phyloP scores from a whole-genome alignment of 768 basidiomycete species.

The Lanmaoa pseudosensibilis region DNA sequence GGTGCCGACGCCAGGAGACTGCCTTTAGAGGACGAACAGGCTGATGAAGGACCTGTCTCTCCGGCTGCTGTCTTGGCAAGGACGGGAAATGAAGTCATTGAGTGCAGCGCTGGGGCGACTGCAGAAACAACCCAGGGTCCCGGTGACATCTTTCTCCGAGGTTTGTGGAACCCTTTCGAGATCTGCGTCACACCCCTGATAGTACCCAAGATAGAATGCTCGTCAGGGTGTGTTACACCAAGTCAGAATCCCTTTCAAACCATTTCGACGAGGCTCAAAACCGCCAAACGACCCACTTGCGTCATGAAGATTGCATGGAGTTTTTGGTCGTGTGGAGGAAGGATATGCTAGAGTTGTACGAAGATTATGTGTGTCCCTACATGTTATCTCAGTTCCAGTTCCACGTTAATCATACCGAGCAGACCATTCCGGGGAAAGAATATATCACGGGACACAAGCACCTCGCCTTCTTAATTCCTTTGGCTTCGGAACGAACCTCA shows the following conservation, averaged over 20 bases:
- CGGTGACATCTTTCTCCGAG: slow-evolving; percentile 71
- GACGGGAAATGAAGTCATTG: slow-evolving; percentile 51
- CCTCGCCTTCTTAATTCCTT: slow-evolving; percentile 76
- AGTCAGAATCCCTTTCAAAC: slow-evolving; percentile 46
- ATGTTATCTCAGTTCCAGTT: not conserved
- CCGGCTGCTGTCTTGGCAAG: slow-evolving; percentile 69
- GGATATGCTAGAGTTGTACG: slow-evolving; percentile 77
- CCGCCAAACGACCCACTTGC: slow-evolving; percentile 59
- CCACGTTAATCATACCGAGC: slow-evolving; percentile 9
- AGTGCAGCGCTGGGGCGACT: slow-evolving; percentile 65
- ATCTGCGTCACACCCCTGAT: slow-evolving; percentile 13
- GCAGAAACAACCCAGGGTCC: slow-evolving; percentile 29
- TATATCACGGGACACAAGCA: slow-evolving; percentile 70
- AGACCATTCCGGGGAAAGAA: slow-evolving; percentile 69
- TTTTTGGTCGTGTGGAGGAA: slow-evolving; percentile 85
- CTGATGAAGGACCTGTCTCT: slow-evolving; percentile 43
- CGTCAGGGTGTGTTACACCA: slow-evolving; percentile 69
- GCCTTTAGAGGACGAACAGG: slow-evolving; percentile 3
- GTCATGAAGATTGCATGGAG: slow-evolving; percentile 72
- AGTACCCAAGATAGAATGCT: slow-evolving; percentile 79
- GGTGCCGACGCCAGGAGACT: slow-evolving; percentile 8
- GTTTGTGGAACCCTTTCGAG: slow-evolving; percentile 40
- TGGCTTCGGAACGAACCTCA: slow-evolving; percentile 58
- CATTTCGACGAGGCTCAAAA: slow-evolving; percentile 69
- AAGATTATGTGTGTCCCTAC: slow-evolving; percentile 67